Percentiles rank a stretch among this genome's conserved stretches.
Evolutionary conservation across 2,329 filamentous ascomycete species (phyloP).

Genomic region (Scolecobasidium constrictum): DNA sequence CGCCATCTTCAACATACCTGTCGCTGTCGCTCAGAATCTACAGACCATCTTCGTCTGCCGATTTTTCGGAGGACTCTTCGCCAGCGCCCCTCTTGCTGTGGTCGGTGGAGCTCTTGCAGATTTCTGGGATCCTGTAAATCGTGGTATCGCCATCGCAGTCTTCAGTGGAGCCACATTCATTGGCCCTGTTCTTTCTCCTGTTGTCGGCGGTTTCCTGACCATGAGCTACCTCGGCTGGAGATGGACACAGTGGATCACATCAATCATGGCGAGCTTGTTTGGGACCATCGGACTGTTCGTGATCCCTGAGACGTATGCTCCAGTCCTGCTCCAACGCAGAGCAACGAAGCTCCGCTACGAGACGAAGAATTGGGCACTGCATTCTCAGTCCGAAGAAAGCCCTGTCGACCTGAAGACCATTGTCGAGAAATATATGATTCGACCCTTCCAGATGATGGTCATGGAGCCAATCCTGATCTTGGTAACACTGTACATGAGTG

Average conservation of each 20-base stretch:
- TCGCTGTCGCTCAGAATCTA: conserved; percentile 42
- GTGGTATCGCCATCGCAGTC: conserved; percentile 34
- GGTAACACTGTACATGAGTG: conserved; percentile 31
- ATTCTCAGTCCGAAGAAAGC: conserved; percentile 34
- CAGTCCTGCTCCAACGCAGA: conserved; percentile 36
- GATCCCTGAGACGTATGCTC: conserved; percentile 42
- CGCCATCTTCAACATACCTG: conserved; percentile 44
- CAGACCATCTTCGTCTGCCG: conserved; percentile 43
- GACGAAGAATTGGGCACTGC: conserved; percentile 36
- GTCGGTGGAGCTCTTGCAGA: conserved; percentile 40
- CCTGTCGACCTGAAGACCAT: conserved; percentile 28
- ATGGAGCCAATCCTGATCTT: conserved; percentile 36
- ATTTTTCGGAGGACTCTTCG: conserved; percentile 44
- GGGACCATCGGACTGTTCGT: conserved; percentile 31
- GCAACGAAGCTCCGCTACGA: conserved; percentile 37
- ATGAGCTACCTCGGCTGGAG: conserved; percentile 42
- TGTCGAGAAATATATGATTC: conserved; percentile 32
- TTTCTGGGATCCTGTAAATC: conserved; percentile 36
- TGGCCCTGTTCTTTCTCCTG: conserved; percentile 36
- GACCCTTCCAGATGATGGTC: conserved; percentile 35
- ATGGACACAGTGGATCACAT: conserved; percentile 46
- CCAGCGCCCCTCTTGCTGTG: conserved; percentile 38
- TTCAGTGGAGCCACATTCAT: conserved; percentile 37
- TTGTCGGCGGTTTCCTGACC: conserved; percentile 40
- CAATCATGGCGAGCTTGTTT: conserved; percentile 31